phyloP scores from a whole-genome alignment of 148 eudicot genomes.

The Spergularia marina region DNA sequence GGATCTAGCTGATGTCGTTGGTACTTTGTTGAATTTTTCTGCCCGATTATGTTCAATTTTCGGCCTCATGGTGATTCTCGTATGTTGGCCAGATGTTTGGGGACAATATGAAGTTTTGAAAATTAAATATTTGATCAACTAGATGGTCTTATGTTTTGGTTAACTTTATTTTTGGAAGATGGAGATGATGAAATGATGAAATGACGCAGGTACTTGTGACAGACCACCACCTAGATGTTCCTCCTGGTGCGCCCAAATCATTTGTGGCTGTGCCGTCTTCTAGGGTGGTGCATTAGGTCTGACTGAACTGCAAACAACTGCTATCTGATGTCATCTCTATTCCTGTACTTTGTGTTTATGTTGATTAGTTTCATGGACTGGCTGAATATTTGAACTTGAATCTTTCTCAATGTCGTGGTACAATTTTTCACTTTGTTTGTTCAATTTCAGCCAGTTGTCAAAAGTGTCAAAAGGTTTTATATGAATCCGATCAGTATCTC shows the following conservation, averaged over 20 bases:
- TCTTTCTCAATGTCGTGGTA: too few species aligned
- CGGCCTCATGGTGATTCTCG: not conserved
- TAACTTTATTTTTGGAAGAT: constrained; percentile 4
- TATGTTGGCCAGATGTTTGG: not conserved
- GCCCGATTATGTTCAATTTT: not conserved
- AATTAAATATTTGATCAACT: not conserved
- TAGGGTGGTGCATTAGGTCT: constrained; percentile 24
- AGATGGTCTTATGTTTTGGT: not conserved
- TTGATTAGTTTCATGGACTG: not conserved
- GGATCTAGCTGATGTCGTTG: not conserved
- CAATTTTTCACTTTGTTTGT: not conserved
- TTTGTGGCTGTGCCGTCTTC: constrained; percentile 40
- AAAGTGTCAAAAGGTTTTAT: too few species aligned
- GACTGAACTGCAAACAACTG: constrained; percentile 29
- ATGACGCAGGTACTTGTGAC: constrained; percentile 41
- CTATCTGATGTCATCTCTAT: constrained; percentile 35
- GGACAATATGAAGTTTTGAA: not conserved
- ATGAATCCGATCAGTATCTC: too few species aligned
- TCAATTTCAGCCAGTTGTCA: not conserved
- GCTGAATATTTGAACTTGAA: not conserved
- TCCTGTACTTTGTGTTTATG: not conserved
- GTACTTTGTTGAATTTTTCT: constrained; percentile 1
- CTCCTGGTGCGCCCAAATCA: constrained; percentile 36
- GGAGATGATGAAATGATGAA: constrained; percentile 35
- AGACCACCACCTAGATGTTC: constrained; percentile 30